These are phyloP conservation scores for Adansonia madagascariensis DNA, from an alignment of 441 rosid species.

Conservation along the genomic window DNA sequence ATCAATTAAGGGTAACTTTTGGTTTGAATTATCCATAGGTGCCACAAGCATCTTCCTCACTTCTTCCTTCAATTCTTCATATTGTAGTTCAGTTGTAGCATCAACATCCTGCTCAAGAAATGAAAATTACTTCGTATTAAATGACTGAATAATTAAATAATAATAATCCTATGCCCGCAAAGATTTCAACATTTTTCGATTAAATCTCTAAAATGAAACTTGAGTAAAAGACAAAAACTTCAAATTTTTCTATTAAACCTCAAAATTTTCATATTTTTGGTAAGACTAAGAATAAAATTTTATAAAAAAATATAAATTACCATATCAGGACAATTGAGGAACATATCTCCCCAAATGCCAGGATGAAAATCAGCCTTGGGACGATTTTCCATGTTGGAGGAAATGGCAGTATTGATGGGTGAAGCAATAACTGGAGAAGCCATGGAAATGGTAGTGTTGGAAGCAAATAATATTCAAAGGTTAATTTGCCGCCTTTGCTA, in stretches of 20 bases:
- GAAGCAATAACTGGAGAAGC: slow-evolving; percentile 13
- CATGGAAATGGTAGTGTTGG: neutral
- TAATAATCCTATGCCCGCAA: too few species aligned
- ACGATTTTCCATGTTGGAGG: slow-evolving; percentile 10
- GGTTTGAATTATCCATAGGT: neutral
- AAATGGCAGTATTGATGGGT: neutral
- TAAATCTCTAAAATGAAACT: too few species aligned
- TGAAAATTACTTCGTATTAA: neutral
- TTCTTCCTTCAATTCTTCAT: neutral
- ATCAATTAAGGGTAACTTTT: slow-evolving; percentile 16
- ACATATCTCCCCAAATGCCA: slow-evolving; percentile 23
- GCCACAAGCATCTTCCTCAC: slow-evolving; percentile 13
- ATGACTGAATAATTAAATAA: neutral
- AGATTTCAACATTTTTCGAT: too few species aligned
- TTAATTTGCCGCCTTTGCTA: slow-evolving; percentile 7
- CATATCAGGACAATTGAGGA: slow-evolving; percentile 16
- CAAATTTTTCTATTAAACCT: neutral
- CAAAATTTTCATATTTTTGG: neutral
- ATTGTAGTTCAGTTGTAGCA: neutral
- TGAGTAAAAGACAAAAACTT: too few species aligned
- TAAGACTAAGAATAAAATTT: neutral
- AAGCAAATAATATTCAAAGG: neutral
- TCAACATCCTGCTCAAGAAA: neutral
- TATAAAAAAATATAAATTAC: neutral
- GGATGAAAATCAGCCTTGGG: slow-evolving; percentile 24